Percentiles rank a stretch among this genome's conserved stretches.
Evolutionary conservation across 371 early-diverging fungal species (phyloP).

Genomic region (Parasitella parasitica): DNA sequence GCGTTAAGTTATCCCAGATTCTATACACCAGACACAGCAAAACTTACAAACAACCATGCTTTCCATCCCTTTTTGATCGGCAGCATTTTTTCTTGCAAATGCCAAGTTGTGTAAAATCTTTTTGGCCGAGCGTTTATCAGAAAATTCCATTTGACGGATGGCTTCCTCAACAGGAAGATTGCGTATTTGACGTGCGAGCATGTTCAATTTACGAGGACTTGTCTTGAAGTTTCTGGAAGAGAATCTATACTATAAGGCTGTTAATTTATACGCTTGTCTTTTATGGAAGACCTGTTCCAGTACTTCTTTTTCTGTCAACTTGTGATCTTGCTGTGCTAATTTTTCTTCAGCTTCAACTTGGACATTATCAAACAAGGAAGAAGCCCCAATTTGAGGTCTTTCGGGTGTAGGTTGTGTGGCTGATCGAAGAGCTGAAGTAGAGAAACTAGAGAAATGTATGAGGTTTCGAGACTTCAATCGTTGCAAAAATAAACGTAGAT

Average conservation of each 20-base stretch:
- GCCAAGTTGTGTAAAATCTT: constrained; percentile 71
- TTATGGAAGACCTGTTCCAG: no score
- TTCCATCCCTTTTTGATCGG: constrained; percentile 68
- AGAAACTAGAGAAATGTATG: constrained; percentile 16
- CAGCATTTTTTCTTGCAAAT: constrained; percentile 73
- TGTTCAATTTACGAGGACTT: constrained; percentile 79
- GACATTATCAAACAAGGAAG: constrained; percentile 58
- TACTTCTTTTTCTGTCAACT: constrained; percentile 48
- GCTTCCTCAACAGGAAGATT: constrained; percentile 80
- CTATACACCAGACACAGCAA: background rate
- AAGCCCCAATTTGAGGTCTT: constrained; percentile 55
- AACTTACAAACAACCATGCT: constrained; percentile 52
- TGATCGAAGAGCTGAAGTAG: constrained; percentile 19
- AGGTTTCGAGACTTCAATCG: no score
- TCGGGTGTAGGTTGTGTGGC: constrained; percentile 28
- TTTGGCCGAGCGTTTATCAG: constrained; percentile 75
- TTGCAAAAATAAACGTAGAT: background rate
- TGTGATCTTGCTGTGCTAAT: constrained; percentile 37
- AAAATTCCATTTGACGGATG: constrained; percentile 85
- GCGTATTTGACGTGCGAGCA: constrained; percentile 84
- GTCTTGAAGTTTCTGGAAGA: constrained; percentile 74
- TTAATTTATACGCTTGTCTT: no score
- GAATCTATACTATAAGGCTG: constrained; percentile 61
- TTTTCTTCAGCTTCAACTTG: constrained; percentile 42
- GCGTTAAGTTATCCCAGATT: background rate